These are phyloP conservation scores for Epichloe uncinata DNA, from an alignment of 2,329 filamentous ascomycete species.

Conservation along the genomic window DNA sequence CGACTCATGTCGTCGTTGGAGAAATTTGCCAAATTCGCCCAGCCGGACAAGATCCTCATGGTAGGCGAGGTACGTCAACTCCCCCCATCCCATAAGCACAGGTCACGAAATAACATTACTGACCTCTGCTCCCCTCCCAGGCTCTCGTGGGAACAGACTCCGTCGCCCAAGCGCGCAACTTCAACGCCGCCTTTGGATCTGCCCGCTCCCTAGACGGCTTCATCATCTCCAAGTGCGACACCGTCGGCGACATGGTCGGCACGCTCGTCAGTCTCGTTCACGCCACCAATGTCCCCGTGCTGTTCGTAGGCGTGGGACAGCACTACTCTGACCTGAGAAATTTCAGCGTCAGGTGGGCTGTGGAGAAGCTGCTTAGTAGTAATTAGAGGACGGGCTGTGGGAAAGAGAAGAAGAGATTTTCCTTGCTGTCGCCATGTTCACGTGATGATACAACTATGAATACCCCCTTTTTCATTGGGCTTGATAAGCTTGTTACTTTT, in stretches of 20 bases:
- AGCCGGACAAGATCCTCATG: slow-evolving; percentile 98
- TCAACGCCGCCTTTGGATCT: slow-evolving; percentile 82
- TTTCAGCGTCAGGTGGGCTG: slow-evolving; percentile 57
- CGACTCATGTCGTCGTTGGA: slow-evolving; percentile 92
- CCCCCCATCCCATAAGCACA: slow-evolving; percentile 1
- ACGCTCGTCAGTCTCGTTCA: slow-evolving; percentile 95
- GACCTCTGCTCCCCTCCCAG: slow-evolving; percentile 17
- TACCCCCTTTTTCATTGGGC: too few relatives aligned
- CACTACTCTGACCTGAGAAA: slow-evolving; percentile 56
- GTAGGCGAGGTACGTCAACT: slow-evolving; percentile 43
- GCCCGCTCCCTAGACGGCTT: slow-evolving; percentile 80
- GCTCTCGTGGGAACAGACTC: slow-evolving; percentile 92
- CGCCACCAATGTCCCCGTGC: slow-evolving; percentile 87
- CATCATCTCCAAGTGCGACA: slow-evolving; percentile 97
- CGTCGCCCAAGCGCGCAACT: slow-evolving; percentile 90
- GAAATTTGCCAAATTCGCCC: slow-evolving; percentile 92
- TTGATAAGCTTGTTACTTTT: too few relatives aligned
- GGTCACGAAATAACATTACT: background rate
- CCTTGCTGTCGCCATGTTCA: too few relatives aligned
- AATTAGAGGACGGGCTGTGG: slow-evolving; percentile 16
- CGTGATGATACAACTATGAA: too few relatives aligned
- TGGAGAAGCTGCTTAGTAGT: slow-evolving; percentile 48
- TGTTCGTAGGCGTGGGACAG: slow-evolving; percentile 71
- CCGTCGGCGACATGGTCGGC: slow-evolving; percentile 96
- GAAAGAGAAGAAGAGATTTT: too few relatives aligned